Conservation (phyloP, 2,329 filamentous ascomycete genomes). For the Fusarium sp. region DNA sequence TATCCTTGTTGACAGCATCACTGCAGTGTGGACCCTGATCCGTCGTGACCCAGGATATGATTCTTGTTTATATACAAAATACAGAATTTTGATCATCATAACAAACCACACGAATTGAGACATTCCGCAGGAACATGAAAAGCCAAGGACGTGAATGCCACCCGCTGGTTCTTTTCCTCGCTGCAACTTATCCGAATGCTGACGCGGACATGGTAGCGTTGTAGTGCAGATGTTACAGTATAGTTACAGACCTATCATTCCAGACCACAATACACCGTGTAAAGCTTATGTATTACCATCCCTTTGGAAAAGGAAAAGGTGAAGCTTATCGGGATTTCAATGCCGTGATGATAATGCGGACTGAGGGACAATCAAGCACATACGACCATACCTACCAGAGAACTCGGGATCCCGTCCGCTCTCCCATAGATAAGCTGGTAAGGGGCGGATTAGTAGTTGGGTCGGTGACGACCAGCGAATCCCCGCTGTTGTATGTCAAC, state of each 20-base stretch:
- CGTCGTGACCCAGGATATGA: background rate
- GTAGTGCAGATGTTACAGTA: background rate
- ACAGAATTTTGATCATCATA: background rate
- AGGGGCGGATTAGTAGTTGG: constrained; percentile 17
- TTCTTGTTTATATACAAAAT: background rate
- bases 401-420: constrained; percentile 27
- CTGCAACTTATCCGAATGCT: constrained; percentile 4
- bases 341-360: background rate
- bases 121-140: constrained; percentile 10
- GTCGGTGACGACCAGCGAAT: constrained; percentile 15
- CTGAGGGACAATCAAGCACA: background rate
- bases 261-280: background rate
- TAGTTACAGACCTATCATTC: constrained; percentile 5
- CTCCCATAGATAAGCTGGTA: constrained; percentile 15
- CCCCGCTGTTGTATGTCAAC: constrained; percentile 11
- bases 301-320: background rate
- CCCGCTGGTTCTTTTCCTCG: no score
- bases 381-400: constrained; percentile 23
- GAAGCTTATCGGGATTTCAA: background rate
- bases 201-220: constrained; percentile 18
- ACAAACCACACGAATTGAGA: background rate
- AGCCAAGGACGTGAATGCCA: background rate
- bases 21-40: background rate
- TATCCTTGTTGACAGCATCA: background rate
- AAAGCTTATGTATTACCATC: background rate